These are phyloP conservation scores for Pyrenophora graminea DNA, from an alignment of 2,329 filamentous ascomycete genomes.

Conservation along the genomic window DNA sequence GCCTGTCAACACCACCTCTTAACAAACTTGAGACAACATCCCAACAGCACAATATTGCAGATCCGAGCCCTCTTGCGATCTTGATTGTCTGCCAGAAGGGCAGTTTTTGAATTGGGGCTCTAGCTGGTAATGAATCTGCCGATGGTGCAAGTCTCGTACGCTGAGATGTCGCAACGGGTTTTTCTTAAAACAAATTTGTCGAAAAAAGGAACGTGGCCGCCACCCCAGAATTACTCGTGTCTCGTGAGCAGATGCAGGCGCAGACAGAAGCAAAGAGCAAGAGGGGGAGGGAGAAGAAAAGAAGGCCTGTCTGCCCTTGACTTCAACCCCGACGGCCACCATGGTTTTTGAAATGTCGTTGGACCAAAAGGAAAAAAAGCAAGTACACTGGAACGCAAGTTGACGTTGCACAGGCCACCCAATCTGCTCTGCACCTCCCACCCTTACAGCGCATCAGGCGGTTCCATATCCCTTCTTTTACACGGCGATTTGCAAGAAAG, in stretches of 20 bases:
- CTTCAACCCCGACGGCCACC: slow-evolving; percentile 5
- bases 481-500: slow-evolving; percentile 8
- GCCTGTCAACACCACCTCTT: slow-evolving; percentile 7
- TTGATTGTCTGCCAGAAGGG: no score
- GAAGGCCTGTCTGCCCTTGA: slow-evolving; percentile 1
- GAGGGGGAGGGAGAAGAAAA: slow-evolving; percentile 1
- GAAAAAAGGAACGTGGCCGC: not conserved
- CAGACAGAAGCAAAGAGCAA: not conserved
- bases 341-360: slow-evolving; percentile 9
- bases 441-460: slow-evolving; percentile 11
- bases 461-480: slow-evolving; percentile 17
- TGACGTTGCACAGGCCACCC: slow-evolving; percentile 16
- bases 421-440: slow-evolving; percentile 1
- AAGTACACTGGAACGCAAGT: slow-evolving; percentile 17
- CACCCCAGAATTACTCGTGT: no score
- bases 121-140: no score
- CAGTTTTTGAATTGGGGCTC: no score
- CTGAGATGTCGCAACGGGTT: no score
- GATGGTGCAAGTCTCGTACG: no score
- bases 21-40: slow-evolving; percentile 8
- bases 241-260: no score
- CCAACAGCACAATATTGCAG: not conserved
- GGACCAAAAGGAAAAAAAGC: slow-evolving; percentile 15
- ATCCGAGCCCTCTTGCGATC: no score
- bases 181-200: no score